A percentile compares a stretch with the other conserved stretches of the same genome.
Conservation (phyloP, 108 stramenopile genomes). For the Cyclostephanos tholiformis region DNA sequence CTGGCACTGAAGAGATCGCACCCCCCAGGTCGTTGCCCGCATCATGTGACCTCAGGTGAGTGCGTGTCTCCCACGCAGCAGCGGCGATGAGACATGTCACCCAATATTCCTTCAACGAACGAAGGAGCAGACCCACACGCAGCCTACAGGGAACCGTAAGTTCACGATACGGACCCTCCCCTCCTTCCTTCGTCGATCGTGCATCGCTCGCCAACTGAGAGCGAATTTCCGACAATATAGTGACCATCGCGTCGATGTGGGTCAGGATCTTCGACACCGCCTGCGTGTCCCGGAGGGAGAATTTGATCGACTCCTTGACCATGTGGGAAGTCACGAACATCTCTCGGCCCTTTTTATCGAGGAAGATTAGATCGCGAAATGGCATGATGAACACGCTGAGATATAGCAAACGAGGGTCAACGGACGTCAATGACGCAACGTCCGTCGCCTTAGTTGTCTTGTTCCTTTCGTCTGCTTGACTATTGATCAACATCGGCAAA, state of each 20-base stretch:
- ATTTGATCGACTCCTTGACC: constrained; percentile 82
- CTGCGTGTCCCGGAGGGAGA: constrained; percentile 66
- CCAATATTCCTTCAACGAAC: constrained; percentile 75
- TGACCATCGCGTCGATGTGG: constrained; percentile 63
- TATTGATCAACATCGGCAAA: constrained; percentile 38
- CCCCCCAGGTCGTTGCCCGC: neutral
- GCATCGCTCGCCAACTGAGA: constrained; percentile 20
- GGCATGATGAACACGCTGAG: constrained; percentile 71
- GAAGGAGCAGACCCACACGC: constrained; percentile 66
- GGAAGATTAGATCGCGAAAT: constrained; percentile 62
- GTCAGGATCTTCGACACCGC: constrained; percentile 52
- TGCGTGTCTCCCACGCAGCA: constrained; percentile 54
- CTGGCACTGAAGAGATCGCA: neutral
- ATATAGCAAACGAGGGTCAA: constrained; percentile 63
- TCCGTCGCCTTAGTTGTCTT: neutral
- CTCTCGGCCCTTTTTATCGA: constrained; percentile 57
- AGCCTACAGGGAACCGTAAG: constrained; percentile 48
- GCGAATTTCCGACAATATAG: constrained; percentile 49
- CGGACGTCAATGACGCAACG: constrained; percentile 22
- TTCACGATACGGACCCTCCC: neutral
- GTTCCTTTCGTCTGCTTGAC: constrained; percentile 40
- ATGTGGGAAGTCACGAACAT: constrained; percentile 63
- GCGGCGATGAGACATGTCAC: constrained; percentile 69
- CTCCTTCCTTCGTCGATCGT: constrained; percentile 16
- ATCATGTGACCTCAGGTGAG: constrained; percentile 18